Evolutionary conservation across 768 basidiomycete species (phyloP).

Genomic region (Termitomyces titanicus): DNA sequence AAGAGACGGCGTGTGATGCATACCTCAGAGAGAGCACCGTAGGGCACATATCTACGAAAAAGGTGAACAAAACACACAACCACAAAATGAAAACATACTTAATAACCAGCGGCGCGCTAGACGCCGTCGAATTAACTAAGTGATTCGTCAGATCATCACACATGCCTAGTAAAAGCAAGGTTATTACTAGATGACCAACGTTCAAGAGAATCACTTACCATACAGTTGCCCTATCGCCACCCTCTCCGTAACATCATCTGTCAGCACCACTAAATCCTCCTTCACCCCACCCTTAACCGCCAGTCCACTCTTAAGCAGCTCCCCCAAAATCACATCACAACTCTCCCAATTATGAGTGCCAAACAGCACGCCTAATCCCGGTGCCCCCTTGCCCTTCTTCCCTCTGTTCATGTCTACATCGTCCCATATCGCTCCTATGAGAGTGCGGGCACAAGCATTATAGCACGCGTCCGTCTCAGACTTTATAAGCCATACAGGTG

Average conservation of each 20-base stretch:
- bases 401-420: constrained; percentile 33
- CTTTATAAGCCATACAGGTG: constrained; percentile 72
- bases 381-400: constrained; percentile 3
- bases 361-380: constrained; percentile 64
- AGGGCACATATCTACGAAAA: constrained; percentile 58
- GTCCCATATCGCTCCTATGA: constrained; percentile 53
- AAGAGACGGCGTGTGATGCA: constrained; percentile 3
- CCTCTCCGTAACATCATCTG: constrained; percentile 56
- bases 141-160: constrained; percentile 75
- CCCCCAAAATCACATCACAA: constrained; percentile 55
- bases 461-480: constrained; percentile 72
- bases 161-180: constrained; percentile 57
- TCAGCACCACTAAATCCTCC: constrained; percentile 30
- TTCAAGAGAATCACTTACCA: constrained; percentile 41
- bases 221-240: constrained; percentile 80
- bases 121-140: constrained; percentile 52
- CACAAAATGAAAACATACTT: constrained; percentile 44
- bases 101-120: constrained; percentile 64
- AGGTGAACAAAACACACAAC: not conserved
- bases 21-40: constrained; percentile 68
- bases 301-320: constrained; percentile 55
- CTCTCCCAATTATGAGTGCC: constrained; percentile 86
- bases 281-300: constrained; percentile 30
- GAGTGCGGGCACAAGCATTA: constrained; percentile 52
- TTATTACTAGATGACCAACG: not conserved